A percentile compares a stretch with the other conserved stretches of the same genome.
phyloP scores from a whole-genome alignment of 78 protist species.

The Guillardia theta region DNA sequence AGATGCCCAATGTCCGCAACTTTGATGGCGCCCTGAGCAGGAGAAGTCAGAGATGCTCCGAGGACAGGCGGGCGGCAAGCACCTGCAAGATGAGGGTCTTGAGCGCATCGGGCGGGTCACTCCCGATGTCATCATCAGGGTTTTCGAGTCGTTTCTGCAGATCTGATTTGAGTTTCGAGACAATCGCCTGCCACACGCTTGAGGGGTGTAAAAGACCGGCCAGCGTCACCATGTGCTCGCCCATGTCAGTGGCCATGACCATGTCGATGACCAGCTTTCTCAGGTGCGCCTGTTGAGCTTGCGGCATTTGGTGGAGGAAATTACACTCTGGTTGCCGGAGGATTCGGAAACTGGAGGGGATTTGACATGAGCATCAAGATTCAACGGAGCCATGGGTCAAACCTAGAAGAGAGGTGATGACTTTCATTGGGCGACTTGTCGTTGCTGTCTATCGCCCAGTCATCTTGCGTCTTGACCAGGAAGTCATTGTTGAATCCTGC shows the following conservation, averaged over 20 bases:
- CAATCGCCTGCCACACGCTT: no score
- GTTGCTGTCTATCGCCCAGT: background rate
- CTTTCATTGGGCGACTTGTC: background rate
- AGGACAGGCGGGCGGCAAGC: background rate
- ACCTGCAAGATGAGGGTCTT: background rate
- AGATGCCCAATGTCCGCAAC: background rate
- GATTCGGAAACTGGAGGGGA: background rate
- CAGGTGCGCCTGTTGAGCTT: background rate
- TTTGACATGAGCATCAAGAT: background rate
- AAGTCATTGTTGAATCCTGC: background rate
- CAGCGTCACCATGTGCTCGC: background rate
- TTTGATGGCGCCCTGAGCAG: background rate
- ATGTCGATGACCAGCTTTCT: background rate
- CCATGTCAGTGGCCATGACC: conserved; percentile 11
- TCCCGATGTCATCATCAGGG: background rate
- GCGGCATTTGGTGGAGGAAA: background rate
- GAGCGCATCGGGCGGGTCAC: background rate
- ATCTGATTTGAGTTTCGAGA: background rate
- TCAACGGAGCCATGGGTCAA: no score
- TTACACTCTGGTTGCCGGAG: background rate
- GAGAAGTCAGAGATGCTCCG: background rate
- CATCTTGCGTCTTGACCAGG: background rate
- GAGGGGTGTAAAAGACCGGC: no score
- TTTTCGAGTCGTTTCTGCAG: background rate
- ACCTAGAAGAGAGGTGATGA: background rate